Conservation (phyloP, 495 filamentous ascomycete genomes). For the Hypoxylon perforatum region DNA sequence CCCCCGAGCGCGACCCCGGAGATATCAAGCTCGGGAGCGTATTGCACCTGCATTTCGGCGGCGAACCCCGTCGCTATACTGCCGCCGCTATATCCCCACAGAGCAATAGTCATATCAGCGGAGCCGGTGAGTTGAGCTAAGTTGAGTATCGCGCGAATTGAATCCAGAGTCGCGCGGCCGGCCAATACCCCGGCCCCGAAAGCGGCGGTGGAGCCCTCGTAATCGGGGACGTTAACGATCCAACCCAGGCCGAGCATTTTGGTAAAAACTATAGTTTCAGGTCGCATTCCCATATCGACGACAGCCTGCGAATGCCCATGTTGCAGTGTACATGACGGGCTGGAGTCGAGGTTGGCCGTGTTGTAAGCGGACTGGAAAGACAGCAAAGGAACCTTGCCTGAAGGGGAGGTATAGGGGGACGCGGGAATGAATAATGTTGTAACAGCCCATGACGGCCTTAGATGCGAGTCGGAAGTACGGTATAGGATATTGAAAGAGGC, state of each 20-base stretch:
- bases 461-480: constrained; percentile 58
- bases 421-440: constrained; percentile 61
- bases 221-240: constrained; percentile 62
- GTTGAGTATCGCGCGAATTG: constrained; percentile 55
- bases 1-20: constrained; percentile 64
- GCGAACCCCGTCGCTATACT: constrained; percentile 66
- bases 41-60: constrained; percentile 61
- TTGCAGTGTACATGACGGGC: constrained; percentile 42
- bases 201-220: constrained; percentile 56
- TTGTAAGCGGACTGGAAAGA: constrained; percentile 62
- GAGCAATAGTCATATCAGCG: constrained; percentile 26
- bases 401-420: constrained; percentile 16
- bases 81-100: constrained; percentile 70
- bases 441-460: constrained; percentile 59
- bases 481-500: constrained; percentile 62
- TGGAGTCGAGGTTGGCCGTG: constrained; percentile 47
- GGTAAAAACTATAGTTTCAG: constrained; percentile 25
- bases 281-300: constrained; percentile 1
- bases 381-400: constrained; percentile 45
- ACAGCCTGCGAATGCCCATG: constrained; percentile 1
- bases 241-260: constrained; percentile 54
- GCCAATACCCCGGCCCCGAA: constrained; percentile 54
- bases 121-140: constrained; percentile 12
- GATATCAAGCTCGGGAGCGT: constrained; percentile 66
- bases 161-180: constrained; percentile 61